Evolutionary conservation across 1,284 basidiomycete genomes (phyloP), one percentile per base, ranked within the genome.

Genomic region (Kwoniella shivajii): DNA sequence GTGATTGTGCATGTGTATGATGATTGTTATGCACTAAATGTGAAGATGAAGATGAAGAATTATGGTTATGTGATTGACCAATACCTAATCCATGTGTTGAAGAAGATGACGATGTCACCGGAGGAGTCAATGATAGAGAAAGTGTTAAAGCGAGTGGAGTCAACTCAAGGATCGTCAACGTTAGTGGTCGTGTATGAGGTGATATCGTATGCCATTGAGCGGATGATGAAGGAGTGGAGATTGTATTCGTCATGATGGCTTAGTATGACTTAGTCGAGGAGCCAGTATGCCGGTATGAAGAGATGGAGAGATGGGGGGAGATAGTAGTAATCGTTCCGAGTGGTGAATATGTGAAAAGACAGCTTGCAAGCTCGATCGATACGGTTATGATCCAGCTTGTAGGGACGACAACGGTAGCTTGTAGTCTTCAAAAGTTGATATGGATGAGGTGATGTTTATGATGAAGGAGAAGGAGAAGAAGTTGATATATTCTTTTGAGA

Each of bases 91-190:
- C n/a, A n/a, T 11, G 26, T 41, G 47, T 47, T 6, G 36, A 26
- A 7, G 54, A 37, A 1, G 46, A n/a, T 36, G 58, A 42, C 9
- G 41, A 54, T 27, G 60, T 53, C 4, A 56, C 62, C 26, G 52
- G 47, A 27, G 63, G 58, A 4, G 74, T 71, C 24, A 77, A 70
- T 4, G 76, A 74, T 22, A 78, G 65, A 4, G 77, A 73, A 1
- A 78, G 67, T 0, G 77, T 78, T 16, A 78, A 64, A 2, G 76
- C 74, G 10, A 77, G 65, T 14, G 77, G 75, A 0, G 77, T 77
- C 50, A 78, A 68, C 54, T 78, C 76, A 48, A 78, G 72, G 47
- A 78, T 73, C 31, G 74, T 64, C 9, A 78, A 67, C n/a, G 69
- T 73, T 22, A 78, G 59, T 0, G 77, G 77, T 6, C 77, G 71